Conservation (phyloP, 495 filamentous ascomycete genomes). For the Penicillium silybi region DNA sequence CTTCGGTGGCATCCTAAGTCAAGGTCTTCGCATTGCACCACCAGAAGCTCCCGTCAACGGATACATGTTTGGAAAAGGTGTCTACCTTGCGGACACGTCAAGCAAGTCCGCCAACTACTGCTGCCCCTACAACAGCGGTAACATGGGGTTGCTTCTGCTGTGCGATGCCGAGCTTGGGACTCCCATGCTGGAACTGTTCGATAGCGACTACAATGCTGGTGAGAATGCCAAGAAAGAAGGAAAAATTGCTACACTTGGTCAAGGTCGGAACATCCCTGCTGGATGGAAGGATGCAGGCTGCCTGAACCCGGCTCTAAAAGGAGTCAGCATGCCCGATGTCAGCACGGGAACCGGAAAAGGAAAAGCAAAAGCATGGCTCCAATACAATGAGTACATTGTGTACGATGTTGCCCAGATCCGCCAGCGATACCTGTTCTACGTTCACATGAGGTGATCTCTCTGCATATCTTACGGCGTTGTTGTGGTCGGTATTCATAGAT, state of each 20-base stretch:
- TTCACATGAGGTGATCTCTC: slow-evolving; percentile 33
- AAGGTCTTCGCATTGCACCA: slow-evolving; percentile 82
- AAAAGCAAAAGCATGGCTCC: background rate
- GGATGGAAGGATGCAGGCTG: slow-evolving; percentile 73
- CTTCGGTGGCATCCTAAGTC: slow-evolving; percentile 76
- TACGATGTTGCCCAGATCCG: slow-evolving; percentile 78
- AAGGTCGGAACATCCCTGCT: slow-evolving; percentile 55
- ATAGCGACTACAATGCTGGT: slow-evolving; percentile 56
- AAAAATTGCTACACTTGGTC: slow-evolving; percentile 63
- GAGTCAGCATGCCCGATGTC: slow-evolving; percentile 57
- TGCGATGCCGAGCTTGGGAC: slow-evolving; percentile 77
- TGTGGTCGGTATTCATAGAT: background rate
- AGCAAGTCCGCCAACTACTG: slow-evolving; percentile 80
- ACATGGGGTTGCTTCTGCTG: slow-evolving; percentile 62
- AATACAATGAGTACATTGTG: slow-evolving; percentile 59
- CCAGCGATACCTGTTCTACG: slow-evolving; percentile 71
- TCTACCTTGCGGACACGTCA: slow-evolving; percentile 83
- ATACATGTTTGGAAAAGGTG: slow-evolving; percentile 85
- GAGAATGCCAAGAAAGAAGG: slow-evolving; percentile 56
- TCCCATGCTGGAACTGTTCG: slow-evolving; percentile 57
- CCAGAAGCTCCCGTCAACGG: slow-evolving; percentile 75
- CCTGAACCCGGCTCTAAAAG: slow-evolving; percentile 57
- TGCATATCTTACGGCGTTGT: background rate
- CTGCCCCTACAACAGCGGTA: slow-evolving; percentile 47
- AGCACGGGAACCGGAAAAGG: background rate